A percentile compares a stretch with the other conserved stretches of the same genome.
These are phyloP conservation scores for Microcyclospora pomicola DNA, from an alignment of 2,329 filamentous ascomycete genomes.

Conservation along the genomic window DNA sequence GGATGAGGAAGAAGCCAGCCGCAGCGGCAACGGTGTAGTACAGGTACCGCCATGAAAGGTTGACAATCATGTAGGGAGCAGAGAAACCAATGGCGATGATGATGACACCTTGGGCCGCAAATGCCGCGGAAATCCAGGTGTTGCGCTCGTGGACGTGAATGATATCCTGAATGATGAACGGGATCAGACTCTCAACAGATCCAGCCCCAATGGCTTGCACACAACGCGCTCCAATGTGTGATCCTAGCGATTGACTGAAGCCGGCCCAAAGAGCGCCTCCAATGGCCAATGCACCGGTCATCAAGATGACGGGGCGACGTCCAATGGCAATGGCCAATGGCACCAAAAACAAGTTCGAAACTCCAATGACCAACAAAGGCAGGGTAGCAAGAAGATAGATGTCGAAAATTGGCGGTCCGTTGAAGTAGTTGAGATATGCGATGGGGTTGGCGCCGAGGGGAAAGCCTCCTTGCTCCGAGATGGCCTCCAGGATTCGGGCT, in stretches of 20 bases:
- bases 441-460: constrained; percentile 1
- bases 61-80: constrained; percentile 8
- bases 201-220: constrained; percentile 16
- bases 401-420: constrained; percentile 9
- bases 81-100: constrained; percentile 12
- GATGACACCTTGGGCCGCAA: constrained; percentile 11
- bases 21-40: constrained; percentile 8
- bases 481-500: neutral
- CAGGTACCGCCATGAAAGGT: constrained; percentile 8
- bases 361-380: constrained; percentile 11
- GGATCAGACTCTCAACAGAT: constrained; percentile 9
- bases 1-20: constrained; percentile 6
- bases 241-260: constrained; percentile 4
- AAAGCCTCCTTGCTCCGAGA: neutral
- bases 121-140: constrained; percentile 7
- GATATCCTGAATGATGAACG: constrained; percentile 9
- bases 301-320: constrained; percentile 19
- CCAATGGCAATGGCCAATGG: constrained; percentile 20
- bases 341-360: constrained; percentile 13
- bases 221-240: constrained; percentile 16
- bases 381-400: constrained; percentile 10
- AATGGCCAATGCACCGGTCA: constrained; percentile 16
- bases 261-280: constrained; percentile 13
- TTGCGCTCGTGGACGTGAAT: constrained; percentile 10
- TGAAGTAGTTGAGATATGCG: neutral